Evolutionary conservation across 345 rosid species (phyloP).

Genomic region (Erysimum cheiranthoides): DNA sequence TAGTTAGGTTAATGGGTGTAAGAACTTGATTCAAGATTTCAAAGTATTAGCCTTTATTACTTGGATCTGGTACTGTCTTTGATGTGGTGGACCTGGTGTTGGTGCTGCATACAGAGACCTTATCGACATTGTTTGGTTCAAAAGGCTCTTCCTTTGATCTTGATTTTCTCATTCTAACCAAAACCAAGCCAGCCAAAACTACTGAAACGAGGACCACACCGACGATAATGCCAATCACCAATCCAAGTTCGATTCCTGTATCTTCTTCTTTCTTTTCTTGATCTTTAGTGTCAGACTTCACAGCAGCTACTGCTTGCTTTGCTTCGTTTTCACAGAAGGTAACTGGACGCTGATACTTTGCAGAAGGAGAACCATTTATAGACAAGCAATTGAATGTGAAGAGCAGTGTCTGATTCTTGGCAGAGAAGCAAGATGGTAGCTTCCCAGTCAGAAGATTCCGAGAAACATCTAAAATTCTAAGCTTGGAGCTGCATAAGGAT

Average conservation of each 20-base stretch:
- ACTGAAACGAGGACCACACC: slow-evolving; percentile 57
- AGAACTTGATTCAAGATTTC: slow-evolving; percentile 32
- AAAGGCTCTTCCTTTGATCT: slow-evolving; percentile 33
- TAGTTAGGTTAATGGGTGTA: slow-evolving; percentile 19
- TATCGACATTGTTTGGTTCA: slow-evolving; percentile 31
- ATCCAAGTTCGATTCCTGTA: slow-evolving; percentile 51
- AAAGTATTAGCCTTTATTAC: slow-evolving; percentile 33
- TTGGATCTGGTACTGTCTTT: slow-evolving; percentile 46
- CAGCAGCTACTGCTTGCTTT: slow-evolving; percentile 64
- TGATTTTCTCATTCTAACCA: slow-evolving; percentile 47
- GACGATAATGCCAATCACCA: slow-evolving; percentile 69
- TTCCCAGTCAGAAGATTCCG: slow-evolving; percentile 75
- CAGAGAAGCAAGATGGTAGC: slow-evolving; percentile 61
- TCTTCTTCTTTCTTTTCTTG: slow-evolving; percentile 45
- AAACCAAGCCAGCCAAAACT: slow-evolving; percentile 53
- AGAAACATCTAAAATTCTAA: slow-evolving; percentile 69
- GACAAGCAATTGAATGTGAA: slow-evolving; percentile 86
- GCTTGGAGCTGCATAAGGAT: slow-evolving; percentile 56
- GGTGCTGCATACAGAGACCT: slow-evolving; percentile 44
- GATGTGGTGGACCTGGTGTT: slow-evolving; percentile 38
- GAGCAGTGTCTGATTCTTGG: slow-evolving; percentile 55
- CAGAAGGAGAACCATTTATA: slow-evolving; percentile 40
- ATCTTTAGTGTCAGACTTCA: slow-evolving; percentile 52
- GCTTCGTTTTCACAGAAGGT: slow-evolving; percentile 79
- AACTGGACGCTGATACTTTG: slow-evolving; percentile 66